Evolutionary conservation across 129 eudicot species (phyloP).

Genomic region (Lactuca saligna): DNA sequence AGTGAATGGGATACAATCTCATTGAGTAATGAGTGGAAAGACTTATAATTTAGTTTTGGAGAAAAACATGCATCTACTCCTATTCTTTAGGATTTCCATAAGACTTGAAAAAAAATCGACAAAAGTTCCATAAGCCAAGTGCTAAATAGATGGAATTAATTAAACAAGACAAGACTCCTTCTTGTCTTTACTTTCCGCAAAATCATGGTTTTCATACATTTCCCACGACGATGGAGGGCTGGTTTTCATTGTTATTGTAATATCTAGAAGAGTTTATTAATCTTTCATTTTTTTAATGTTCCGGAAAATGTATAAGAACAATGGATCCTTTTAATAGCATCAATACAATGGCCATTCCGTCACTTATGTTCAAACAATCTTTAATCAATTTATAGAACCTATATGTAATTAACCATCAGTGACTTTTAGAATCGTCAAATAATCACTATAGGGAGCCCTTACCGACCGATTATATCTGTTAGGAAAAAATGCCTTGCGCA

Average conservation of each 20-base stretch:
- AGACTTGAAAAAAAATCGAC: slow-evolving; percentile 11
- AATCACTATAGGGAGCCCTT: too few species aligned
- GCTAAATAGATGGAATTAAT: slow-evolving; percentile 13
- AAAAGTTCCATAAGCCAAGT: slow-evolving; percentile 18
- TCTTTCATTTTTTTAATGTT: too few species aligned
- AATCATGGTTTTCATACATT: slow-evolving; percentile 8
- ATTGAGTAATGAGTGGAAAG: slow-evolving; percentile 24
- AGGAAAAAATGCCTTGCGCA: too few species aligned
- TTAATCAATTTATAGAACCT: too few species aligned
- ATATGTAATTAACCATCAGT: too few species aligned
- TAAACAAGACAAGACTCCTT: slow-evolving; percentile 14
- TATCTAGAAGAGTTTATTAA: too few species aligned
- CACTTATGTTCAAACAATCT: too few species aligned
- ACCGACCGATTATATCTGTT: too few species aligned
- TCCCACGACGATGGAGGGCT: background rate
- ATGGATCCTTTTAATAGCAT: too few species aligned
- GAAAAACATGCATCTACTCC: slow-evolving; percentile 30
- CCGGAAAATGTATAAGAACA: too few species aligned
- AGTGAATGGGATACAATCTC: slow-evolving; percentile 21
- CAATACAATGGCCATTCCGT: too few species aligned
- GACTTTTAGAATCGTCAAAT: too few species aligned
- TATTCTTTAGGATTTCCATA: slow-evolving; percentile 28
- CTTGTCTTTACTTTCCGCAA: slow-evolving; percentile 14
- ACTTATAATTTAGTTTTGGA: slow-evolving; percentile 31
- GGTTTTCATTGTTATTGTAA: background rate